Evolutionary conservation across 2,329 filamentous ascomycete genomes (phyloP).

Genomic region (Scytalidium sp.): DNA sequence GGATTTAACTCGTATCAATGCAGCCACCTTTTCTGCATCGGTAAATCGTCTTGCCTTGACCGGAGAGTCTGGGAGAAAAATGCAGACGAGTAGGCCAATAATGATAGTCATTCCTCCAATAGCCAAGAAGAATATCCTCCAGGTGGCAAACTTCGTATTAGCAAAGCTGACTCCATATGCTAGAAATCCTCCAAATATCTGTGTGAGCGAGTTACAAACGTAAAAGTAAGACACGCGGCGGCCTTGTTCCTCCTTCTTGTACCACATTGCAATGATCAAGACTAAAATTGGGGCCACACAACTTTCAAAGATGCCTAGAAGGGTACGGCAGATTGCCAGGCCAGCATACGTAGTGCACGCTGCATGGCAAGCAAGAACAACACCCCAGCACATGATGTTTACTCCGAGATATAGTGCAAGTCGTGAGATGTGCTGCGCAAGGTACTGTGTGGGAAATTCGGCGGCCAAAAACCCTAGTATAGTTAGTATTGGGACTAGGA

Average conservation of each 20-base stretch:
- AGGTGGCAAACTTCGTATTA: conserved; percentile 5
- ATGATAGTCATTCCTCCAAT: conserved; percentile 5
- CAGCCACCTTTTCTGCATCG: conserved; percentile 34
- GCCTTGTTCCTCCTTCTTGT: conserved; percentile 52
- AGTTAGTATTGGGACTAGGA: conserved; percentile 7
- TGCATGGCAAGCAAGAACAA: conserved; percentile 44
- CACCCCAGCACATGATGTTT: conserved; percentile 20
- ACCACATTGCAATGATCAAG: conserved; percentile 53
- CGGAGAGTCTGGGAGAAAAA: conserved; percentile 43
- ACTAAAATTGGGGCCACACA: conserved; percentile 51
- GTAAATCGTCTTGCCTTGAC: conserved; percentile 38
- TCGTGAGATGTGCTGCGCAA: conserved; percentile 11
- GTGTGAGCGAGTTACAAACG: conserved; percentile 17
- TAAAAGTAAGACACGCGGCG: conserved; percentile 39
- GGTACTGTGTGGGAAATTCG: conserved; percentile 24
- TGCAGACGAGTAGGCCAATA: not conserved
- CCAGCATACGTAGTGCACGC: conserved; percentile 47
- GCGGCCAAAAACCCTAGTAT: conserved; percentile 17
- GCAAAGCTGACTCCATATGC: conserved; percentile 9
- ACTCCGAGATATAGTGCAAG: conserved; percentile 12
- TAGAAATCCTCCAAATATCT: conserved; percentile 12
- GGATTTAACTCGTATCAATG: not conserved
- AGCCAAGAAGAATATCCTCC: conserved; percentile 11
- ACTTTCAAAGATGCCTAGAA: conserved; percentile 51
- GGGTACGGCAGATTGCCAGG: conserved; percentile 44